Conservation (phyloP, 371 early-diverging fungal species). For the Haplosporangium sp. region DNA sequence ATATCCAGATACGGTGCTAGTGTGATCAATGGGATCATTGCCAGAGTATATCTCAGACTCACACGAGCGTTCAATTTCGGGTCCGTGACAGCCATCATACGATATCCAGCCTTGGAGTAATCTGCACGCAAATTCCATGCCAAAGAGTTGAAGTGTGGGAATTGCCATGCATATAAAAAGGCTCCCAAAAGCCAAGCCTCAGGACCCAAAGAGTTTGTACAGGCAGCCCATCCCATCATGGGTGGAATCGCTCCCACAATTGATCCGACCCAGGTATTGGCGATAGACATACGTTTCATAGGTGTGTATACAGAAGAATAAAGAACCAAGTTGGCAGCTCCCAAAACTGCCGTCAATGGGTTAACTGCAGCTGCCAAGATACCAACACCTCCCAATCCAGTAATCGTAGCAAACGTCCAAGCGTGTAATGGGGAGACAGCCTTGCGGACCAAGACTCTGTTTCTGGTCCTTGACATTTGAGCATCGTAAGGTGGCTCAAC, state of each 20-base stretch:
- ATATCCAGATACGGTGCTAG: conserved; percentile 78
- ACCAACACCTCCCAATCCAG: conserved; percentile 80
- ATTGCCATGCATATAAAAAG: conserved; percentile 96
- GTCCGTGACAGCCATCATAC: conserved; percentile 93
- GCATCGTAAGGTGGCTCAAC: conserved; percentile 96
- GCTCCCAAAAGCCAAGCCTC: conserved; percentile 87
- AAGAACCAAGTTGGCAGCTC: conserved; percentile 86
- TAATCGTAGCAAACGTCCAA: conserved; percentile 77
- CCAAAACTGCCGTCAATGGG: conserved; percentile 85
- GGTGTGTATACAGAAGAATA: conserved; percentile 95
- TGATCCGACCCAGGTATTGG: conserved; percentile 96
- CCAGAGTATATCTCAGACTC: conserved; percentile 84
- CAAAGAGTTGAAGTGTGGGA: conserved; percentile 97
- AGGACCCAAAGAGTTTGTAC: conserved; percentile 79
- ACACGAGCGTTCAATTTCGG: conserved; percentile 92
- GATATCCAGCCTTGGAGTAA: conserved; percentile 97
- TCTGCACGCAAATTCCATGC: conserved; percentile 93
- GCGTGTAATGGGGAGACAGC: conserved; percentile 90
- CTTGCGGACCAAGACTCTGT: conserved; percentile 87
- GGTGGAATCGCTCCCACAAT: conserved; percentile 98
- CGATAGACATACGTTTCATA: conserved; percentile 92
- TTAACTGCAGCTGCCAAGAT: conserved; percentile 83
- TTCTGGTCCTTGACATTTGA: conserved; percentile 95
- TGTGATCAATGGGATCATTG: conserved; percentile 85
- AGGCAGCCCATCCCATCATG: conserved; percentile 97